These are phyloP conservation scores for Trichoderma polysporum DNA, from an alignment of 2,329 filamentous ascomycete species.

Conservation along the genomic window DNA sequence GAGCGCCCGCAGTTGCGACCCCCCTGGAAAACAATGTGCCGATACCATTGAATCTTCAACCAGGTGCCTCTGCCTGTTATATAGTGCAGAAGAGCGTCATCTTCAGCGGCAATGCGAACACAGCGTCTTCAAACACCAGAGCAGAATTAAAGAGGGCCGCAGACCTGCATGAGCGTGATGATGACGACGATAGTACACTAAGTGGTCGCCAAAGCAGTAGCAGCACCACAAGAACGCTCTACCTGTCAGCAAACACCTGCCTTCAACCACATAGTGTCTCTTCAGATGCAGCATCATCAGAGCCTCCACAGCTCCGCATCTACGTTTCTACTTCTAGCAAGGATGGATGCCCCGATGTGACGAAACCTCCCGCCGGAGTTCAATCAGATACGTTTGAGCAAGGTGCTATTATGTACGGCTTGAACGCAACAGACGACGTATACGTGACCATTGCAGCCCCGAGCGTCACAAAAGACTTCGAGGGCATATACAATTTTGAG, in stretches of 20 bases:
- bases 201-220: slow-evolving; percentile 30
- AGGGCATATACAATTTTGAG: slow-evolving; percentile 73
- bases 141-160: slow-evolving; percentile 17
- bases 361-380: slow-evolving; percentile 25
- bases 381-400: slow-evolving; percentile 54
- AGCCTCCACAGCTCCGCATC: slow-evolving; percentile 71
- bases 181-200: neutral
- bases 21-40: slow-evolving; percentile 65
- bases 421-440: slow-evolving; percentile 64
- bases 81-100: slow-evolving; percentile 33
- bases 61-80: slow-evolving; percentile 58
- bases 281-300: slow-evolving; percentile 12
- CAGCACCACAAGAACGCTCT: slow-evolving; percentile 52
- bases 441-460: slow-evolving; percentile 77
- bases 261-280: slow-evolving; percentile 61
- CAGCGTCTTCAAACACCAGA: slow-evolving; percentile 18
- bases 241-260: slow-evolving; percentile 85
- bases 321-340: slow-evolving; percentile 64
- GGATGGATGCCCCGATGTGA: slow-evolving; percentile 31
- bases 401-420: slow-evolving; percentile 66
- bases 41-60: slow-evolving; percentile 55
- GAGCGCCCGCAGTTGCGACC: slow-evolving; percentile 52
- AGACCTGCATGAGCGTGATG: neutral
- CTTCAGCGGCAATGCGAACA: slow-evolving; percentile 27
- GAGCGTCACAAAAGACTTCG: slow-evolving; percentile 57